phyloP scores from a whole-genome alignment of 345 rosid species.

The Murraya paniculata region DNA sequence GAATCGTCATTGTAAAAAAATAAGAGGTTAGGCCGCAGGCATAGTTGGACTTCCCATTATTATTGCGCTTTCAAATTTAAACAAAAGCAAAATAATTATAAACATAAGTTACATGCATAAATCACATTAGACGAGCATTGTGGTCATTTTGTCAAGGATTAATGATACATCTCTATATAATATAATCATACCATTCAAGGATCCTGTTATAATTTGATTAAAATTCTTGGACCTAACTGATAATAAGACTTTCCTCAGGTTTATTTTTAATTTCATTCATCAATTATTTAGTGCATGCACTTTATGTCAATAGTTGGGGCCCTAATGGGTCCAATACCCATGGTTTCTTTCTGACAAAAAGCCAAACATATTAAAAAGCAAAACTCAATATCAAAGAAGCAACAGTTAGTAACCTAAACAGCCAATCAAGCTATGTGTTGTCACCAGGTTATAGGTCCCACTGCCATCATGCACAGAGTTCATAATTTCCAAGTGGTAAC shows the following conservation, averaged over 20 bases:
- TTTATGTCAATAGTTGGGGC: slow-evolving; percentile 27
- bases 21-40: too few relatives aligned
- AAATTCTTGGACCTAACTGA: background rate
- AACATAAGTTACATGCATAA: too few relatives aligned
- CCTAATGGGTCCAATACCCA: background rate
- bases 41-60: too few relatives aligned
- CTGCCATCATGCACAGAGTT: background rate
- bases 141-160: background rate
- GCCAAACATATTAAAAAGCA: background rate
- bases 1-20: too few relatives aligned
- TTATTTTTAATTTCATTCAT: background rate
- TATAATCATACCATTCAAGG: background rate
- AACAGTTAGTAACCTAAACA: slow-evolving; percentile 4
- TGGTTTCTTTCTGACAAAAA: background rate
- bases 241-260: background rate
- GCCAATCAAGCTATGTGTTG: slow-evolving; percentile 7
- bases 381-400: background rate
- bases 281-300: slow-evolving; percentile 9
- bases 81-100: background rate
- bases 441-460: slow-evolving; percentile 14
- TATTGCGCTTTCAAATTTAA: background rate
- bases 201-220: background rate
- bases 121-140: too few relatives aligned
- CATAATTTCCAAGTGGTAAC: background rate
- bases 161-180: background rate